phyloP scores from a whole-genome alignment of 164 flowering plant species.

The Berberis vulgaris region DNA sequence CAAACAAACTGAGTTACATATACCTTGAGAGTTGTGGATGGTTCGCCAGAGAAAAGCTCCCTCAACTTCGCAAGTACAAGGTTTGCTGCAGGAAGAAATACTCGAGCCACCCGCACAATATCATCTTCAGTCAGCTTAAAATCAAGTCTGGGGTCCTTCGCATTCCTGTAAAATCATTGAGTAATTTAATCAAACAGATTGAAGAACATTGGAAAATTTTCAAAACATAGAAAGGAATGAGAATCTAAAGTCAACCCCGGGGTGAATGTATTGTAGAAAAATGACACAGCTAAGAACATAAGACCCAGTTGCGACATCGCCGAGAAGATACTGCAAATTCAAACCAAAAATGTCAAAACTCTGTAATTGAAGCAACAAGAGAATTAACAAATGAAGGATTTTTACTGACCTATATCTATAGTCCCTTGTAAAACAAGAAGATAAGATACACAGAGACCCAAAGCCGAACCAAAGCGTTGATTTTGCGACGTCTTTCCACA shows the following conservation, averaged over 20 bases:
- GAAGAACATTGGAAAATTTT: background rate
- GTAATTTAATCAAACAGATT: background rate
- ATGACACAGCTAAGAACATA: slow-evolving; percentile 54
- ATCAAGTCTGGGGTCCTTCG: slow-evolving; percentile 16
- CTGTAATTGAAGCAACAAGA: background rate
- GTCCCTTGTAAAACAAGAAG: slow-evolving; percentile 69
- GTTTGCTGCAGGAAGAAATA: slow-evolving; percentile 68
- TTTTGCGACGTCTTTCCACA: slow-evolving; percentile 91
- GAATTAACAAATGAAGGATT: background rate
- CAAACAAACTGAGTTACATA: background rate
- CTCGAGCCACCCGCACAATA: slow-evolving; percentile 38
- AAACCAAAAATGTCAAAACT: background rate
- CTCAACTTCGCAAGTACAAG: slow-evolving; percentile 50
- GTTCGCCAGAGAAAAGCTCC: slow-evolving; percentile 85
- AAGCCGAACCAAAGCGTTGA: slow-evolving; percentile 93
- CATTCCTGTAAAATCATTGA: slow-evolving; percentile 22
- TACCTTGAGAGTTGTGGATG: slow-evolving; percentile 88
- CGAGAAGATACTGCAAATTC: slow-evolving; percentile 56
- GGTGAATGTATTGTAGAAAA: slow-evolving; percentile 53
- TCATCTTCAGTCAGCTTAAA: slow-evolving; percentile 66
- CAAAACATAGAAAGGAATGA: background rate
- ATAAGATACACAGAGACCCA: slow-evolving; percentile 71
- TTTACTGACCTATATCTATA: slow-evolving; percentile 55
- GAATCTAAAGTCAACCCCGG: slow-evolving; percentile 38
- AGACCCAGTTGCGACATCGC: slow-evolving; percentile 66